phyloP scores from a whole-genome alignment of 2,329 filamentous ascomycete genomes.

The Cytospora mali region DNA sequence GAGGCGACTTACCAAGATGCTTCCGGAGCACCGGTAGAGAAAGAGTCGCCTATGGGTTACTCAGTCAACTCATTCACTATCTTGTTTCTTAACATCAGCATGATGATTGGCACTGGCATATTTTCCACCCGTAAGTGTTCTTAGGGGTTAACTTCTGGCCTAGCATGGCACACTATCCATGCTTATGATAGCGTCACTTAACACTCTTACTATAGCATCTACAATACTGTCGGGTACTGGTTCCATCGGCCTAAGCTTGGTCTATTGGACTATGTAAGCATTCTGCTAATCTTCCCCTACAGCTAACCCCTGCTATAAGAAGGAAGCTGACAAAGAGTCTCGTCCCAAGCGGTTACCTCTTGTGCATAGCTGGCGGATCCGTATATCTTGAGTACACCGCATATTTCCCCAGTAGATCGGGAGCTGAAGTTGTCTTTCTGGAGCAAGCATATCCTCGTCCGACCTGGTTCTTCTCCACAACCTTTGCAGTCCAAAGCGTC shows the following conservation, averaged over 20 bases:
- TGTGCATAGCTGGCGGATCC: slow-evolving; percentile 44
- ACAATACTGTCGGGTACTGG: slow-evolving; percentile 62
- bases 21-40: slow-evolving; percentile 63
- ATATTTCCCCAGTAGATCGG: slow-evolving; percentile 52
- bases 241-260: slow-evolving; percentile 62
- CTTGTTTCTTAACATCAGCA: slow-evolving; percentile 58
- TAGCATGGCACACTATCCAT: no score
- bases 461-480: slow-evolving; percentile 57
- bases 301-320: no score
- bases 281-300: rapidly evolving
- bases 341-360: slow-evolving; percentile 57
- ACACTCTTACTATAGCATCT: slow-evolving; percentile 46
- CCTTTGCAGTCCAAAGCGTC: slow-evolving; percentile 58
- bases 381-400: slow-evolving; percentile 18
- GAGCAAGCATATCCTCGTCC: slow-evolving; percentile 61
- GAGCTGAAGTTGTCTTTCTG: slow-evolving; percentile 59
- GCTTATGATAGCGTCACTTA: slow-evolving; percentile 3
- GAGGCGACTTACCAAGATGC: slow-evolving; percentile 51
- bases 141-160: no score
- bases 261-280: slow-evolving; percentile 61
- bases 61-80: slow-evolving; percentile 58
- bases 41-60: slow-evolving; percentile 61
- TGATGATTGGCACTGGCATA: slow-evolving; percentile 66
- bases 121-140: slow-evolving; percentile 54
- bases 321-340: background rate